Evolutionary conservation across 2,329 filamentous ascomycete species (phyloP).

Genomic region (Aaosphaeria pasadenensis): DNA sequence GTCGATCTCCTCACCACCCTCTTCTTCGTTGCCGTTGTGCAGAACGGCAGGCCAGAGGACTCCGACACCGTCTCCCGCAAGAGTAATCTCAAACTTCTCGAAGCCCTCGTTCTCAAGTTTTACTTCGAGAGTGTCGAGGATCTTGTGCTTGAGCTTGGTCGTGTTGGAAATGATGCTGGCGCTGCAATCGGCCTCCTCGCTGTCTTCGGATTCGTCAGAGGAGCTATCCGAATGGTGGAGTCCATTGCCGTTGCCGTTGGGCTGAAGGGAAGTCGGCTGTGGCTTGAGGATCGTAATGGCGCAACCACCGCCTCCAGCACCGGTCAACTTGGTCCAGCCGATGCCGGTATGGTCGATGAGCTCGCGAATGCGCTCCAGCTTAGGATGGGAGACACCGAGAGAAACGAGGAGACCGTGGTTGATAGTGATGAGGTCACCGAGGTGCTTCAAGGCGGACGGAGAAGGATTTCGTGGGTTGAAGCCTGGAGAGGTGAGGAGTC

Average conservation of each 20-base stretch:
- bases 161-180: slow-evolving; percentile 29
- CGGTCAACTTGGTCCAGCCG: slow-evolving; percentile 96
- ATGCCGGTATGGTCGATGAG: slow-evolving; percentile 78
- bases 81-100: slow-evolving; percentile 79
- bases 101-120: slow-evolving; percentile 64
- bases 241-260: slow-evolving; percentile 39
- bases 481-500: slow-evolving; percentile 55
- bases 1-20: slow-evolving; percentile 89
- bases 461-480: slow-evolving; percentile 66
- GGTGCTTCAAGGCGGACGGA: slow-evolving; percentile 61
- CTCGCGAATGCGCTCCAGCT: slow-evolving; percentile 86
- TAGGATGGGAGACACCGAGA: slow-evolving; percentile 89
- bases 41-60: slow-evolving; percentile 91
- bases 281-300: slow-evolving; percentile 87
- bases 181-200: slow-evolving; percentile 14
- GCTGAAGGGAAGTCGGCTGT: slow-evolving; percentile 34
- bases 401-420: slow-evolving; percentile 93
- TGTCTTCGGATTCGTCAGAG: slow-evolving; percentile 11
- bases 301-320: slow-evolving; percentile 92
- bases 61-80: slow-evolving; percentile 90
- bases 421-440: slow-evolving; percentile 87
- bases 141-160: slow-evolving; percentile 34
- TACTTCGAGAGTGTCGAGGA: slow-evolving; percentile 60
- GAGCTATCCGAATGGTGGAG: slow-evolving; percentile 17
- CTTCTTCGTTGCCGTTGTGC: slow-evolving; percentile 76